These are phyloP conservation scores for Aspergillus proliferans DNA, from an alignment of 2,329 filamentous ascomycete species.

Conservation along the genomic window DNA sequence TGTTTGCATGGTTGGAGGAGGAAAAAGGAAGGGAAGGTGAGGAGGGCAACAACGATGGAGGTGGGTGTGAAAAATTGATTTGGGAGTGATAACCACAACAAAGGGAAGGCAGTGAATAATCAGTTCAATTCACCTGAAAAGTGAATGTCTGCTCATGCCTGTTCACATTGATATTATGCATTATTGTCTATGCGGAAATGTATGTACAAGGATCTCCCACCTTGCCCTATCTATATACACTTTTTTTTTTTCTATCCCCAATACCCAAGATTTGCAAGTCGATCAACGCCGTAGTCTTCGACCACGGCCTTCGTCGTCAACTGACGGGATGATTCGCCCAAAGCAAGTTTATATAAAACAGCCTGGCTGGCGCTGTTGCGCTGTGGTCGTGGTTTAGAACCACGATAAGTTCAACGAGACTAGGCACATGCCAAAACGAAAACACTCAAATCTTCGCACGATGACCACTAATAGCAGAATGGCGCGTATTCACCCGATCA, in stretches of 20 bases:
- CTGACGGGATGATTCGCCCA: too few species aligned
- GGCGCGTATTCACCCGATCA: constrained; percentile 18
- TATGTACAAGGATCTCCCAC: background rate
- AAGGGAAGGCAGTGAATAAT: background rate
- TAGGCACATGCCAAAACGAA: too few species aligned
- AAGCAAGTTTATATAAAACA: too few species aligned
- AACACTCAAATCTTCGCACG: background rate
- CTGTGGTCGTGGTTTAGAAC: too few species aligned
- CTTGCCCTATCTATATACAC: background rate
- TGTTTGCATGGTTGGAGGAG: background rate
- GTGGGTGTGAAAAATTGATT: background rate
- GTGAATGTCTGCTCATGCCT: background rate
- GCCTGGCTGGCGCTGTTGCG: too few species aligned
- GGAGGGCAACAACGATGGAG: background rate
- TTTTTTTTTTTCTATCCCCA: background rate
- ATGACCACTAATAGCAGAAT: constrained; percentile 15
- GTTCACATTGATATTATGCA: too few species aligned
- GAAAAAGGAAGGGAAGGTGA: background rate
- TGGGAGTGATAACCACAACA: background rate
- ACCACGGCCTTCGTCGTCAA: too few species aligned
- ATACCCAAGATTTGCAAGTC: too few species aligned
- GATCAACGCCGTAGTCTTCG: too few species aligned
- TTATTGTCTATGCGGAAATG: background rate
- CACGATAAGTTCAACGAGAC: too few species aligned
- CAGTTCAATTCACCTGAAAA: background rate